Base-by-base conservation (phyloP, 441 rosid species). In the Adansonia gregorii region DNA sequence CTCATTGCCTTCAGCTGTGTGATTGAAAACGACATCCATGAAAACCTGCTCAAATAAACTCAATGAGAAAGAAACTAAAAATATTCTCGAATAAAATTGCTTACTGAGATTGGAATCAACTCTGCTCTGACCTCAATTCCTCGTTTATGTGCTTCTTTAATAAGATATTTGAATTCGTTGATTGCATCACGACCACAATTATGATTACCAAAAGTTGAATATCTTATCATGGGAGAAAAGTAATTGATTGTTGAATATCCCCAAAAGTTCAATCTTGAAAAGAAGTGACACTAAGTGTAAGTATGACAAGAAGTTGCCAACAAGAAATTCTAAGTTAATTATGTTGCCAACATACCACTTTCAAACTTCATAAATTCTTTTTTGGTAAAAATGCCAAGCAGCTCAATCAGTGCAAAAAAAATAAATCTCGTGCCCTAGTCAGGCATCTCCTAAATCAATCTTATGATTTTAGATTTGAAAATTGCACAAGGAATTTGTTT, bases 1-100 rank as follows among this genome's bases (percentile, higher is more conserved):
- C 81, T 92, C 98, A 87, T 95, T 93, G 77, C 99, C 99, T 88
- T 95, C 99, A 12, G 98, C 97, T 17, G 99, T 95, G 87, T 95
- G 99, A 85, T 95, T 95, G 90, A 95, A 91, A 77, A 95, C 98
- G 52, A 95, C 97, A 83, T 95, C 99, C 97, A 95, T 88, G 81
- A 93, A 63, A 48, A 95, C 98, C 99, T 95, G 93, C 78, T 77
- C 67, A 79, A 79, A 83, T 48, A 76, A 52, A 76, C 83, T 31
- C 80, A 51, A 75, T 67, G 58, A 63, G 76, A 78, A 74, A 67
- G 58, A 68, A 19, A 8, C 11, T 51, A 78, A 63, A 81, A 76
- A 24, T 19, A 2, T 41, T 39, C 52, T 56, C 39, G 59, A 65
- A 70, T 59, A 27, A 72, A 73, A 68, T 58, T 17, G 35, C 61